Conservation (phyloP, 805 yeast genomes). For the Candida morakotiae region DNA sequence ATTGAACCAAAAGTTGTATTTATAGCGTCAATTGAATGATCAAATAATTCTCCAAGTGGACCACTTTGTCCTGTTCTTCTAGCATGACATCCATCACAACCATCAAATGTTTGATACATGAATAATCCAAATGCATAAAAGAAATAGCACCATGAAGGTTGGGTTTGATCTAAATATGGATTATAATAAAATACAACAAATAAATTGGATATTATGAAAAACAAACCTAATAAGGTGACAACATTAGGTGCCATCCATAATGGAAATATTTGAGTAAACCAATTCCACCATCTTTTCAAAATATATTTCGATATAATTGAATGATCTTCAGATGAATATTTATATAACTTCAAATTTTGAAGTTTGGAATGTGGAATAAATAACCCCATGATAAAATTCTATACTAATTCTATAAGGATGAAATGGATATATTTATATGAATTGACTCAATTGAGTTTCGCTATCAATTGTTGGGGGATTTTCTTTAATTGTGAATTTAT, state of each 20-base stretch:
- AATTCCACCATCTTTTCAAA: conserved; percentile 78
- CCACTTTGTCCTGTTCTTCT: conserved; percentile 93
- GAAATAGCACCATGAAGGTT: conserved; percentile 75
- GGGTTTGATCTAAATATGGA: conserved; percentile 55
- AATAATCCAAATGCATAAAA: conserved; percentile 79
- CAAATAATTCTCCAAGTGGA: conserved; percentile 91
- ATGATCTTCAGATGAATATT: conserved; percentile 75
- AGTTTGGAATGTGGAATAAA: conserved; percentile 54
- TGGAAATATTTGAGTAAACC: conserved; percentile 74
- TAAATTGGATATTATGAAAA: conserved; percentile 64
- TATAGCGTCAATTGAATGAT: conserved; percentile 73
- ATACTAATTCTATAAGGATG: too few relatives aligned
- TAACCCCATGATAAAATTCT: conserved; percentile 48
- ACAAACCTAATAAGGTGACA: conserved; percentile 75
- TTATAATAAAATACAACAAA: conserved; percentile 65
- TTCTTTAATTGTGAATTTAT: background rate
- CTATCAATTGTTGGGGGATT: background rate
- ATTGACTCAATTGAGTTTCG: background rate
- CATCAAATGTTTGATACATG: conserved; percentile 92
- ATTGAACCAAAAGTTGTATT: conserved; percentile 79
- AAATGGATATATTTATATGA: too few relatives aligned
- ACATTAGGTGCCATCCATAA: conserved; percentile 89
- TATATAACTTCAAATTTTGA: conserved; percentile 52
- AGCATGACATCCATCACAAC: conserved; percentile 94
- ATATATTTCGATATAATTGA: conserved; percentile 72